These are phyloP conservation scores for Argentina anserina DNA, from an alignment of 306 rosid species.

Conservation along the genomic window DNA sequence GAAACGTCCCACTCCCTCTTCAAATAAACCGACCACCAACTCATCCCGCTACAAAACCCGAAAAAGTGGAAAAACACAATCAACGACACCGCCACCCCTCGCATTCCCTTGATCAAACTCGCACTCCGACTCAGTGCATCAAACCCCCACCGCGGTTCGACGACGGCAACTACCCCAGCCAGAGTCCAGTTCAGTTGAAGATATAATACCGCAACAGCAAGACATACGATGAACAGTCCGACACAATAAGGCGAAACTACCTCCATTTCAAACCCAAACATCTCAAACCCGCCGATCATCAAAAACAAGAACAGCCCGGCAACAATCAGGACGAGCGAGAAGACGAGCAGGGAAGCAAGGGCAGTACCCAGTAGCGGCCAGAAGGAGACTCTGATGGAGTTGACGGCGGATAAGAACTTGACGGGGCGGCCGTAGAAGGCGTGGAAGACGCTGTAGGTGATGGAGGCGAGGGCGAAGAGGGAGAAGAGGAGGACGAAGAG, in stretches of 20 bases:
- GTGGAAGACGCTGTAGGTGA: conserved; percentile 51
- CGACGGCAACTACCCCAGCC: conserved; percentile 37
- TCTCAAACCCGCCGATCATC: conserved; percentile 4
- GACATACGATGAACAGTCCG: conserved; percentile 1
- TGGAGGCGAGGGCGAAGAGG: conserved; percentile 38
- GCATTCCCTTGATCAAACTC: conserved; percentile 39
- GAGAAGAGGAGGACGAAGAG: conserved; percentile 31
- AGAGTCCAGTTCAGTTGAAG: conserved; percentile 52
- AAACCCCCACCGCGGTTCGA: conserved; percentile 48
- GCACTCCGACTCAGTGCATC: conserved; percentile 42
- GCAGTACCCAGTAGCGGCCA: conserved; percentile 40
- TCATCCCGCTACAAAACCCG: conserved; percentile 25
- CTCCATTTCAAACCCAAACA: conserved; percentile 14
- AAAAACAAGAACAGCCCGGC: conserved; percentile 19
- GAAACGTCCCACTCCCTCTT: conserved; percentile 56
- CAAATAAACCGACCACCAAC: conserved; percentile 23
- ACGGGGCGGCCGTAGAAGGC: conserved; percentile 48
- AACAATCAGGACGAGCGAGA: neutral
- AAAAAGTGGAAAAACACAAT: conserved; percentile 40
- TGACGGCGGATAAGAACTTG: conserved; percentile 40
- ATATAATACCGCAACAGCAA: conserved; percentile 22
- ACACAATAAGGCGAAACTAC: conserved; percentile 29
- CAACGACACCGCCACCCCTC: conserved; percentile 28
- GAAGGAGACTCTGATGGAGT: conserved; percentile 37
- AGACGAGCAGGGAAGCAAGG: conserved; percentile 17